A percentile compares a stretch with the other conserved stretches of the same genome.
Evolutionary conservation across 441 rosid genomes (phyloP).

Genomic region (Geranium incanum): DNA sequence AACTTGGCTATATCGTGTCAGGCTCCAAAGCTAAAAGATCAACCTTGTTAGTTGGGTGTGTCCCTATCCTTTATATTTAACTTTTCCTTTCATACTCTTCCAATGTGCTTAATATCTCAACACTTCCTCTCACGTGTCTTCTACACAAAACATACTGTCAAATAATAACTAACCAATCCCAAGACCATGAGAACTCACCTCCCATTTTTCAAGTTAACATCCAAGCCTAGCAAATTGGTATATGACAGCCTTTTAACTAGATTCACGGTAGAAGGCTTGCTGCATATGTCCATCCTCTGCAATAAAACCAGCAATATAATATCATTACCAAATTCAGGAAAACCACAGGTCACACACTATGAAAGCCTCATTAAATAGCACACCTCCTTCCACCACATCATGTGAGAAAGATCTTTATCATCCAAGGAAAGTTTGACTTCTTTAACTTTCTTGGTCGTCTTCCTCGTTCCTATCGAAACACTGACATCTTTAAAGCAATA

Average conservation of each 20-base stretch:
- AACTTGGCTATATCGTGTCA: background rate
- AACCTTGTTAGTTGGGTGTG: too few relatives aligned
- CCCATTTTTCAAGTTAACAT: constrained; percentile 70
- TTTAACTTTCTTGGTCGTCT: constrained; percentile 47
- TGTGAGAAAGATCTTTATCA: constrained; percentile 67
- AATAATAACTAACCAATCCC: background rate
- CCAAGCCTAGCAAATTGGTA: constrained; percentile 74
- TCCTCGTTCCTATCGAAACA: constrained; percentile 33
- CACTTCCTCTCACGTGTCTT: too few relatives aligned
- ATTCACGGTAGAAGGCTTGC: constrained; percentile 71
- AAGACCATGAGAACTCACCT: constrained; percentile 36
- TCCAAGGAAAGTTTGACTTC: constrained; percentile 31
- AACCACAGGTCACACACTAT: background rate
- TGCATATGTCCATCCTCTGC: constrained; percentile 76
- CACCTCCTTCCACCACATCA: constrained; percentile 94
- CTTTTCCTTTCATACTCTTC: too few relatives aligned
- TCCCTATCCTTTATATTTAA: too few relatives aligned
- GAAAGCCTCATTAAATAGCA: constrained; percentile 10
- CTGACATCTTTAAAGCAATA: constrained; percentile 48
- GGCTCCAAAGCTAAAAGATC: too few relatives aligned
- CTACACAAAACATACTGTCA: background rate
- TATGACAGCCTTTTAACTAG: constrained; percentile 59
- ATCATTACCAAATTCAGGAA: constrained; percentile 2
- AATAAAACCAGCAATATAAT: constrained; percentile 7
- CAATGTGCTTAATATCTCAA: too few relatives aligned